phyloP scores from a whole-genome alignment of 148 eudicot genomes.

The Heliosperma pusillum region DNA sequence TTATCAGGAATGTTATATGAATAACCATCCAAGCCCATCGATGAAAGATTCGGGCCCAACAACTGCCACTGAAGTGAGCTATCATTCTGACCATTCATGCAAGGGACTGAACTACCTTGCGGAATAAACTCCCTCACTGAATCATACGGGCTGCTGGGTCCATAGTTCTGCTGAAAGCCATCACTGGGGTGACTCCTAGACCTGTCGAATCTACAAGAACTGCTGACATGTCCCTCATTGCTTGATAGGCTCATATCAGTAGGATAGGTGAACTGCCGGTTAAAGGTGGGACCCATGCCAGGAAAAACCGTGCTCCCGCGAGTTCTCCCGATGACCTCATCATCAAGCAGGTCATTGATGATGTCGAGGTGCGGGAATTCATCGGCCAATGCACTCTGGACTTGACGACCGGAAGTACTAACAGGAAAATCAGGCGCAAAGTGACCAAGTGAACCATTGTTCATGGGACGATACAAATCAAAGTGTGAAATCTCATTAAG shows the following conservation, averaged over 20 bases:
- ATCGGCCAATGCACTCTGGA: conserved; percentile 48
- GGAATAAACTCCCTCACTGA: conserved; percentile 46
- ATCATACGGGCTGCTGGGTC: conserved; percentile 45
- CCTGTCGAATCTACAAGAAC: conserved; percentile 57
- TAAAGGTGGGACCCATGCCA: conserved; percentile 39
- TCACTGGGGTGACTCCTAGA: conserved; percentile 54
- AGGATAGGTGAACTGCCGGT: conserved; percentile 51
- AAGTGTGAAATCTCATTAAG: conserved; percentile 34
- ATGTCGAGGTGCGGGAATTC: conserved; percentile 98
- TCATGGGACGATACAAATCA: conserved; percentile 39
- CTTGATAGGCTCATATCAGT: conserved; percentile 45
- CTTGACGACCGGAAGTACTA: conserved; percentile 55
- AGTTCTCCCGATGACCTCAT: conserved; percentile 48
- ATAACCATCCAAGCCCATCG: conserved; percentile 49
- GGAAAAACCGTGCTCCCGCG: conserved; percentile 32
- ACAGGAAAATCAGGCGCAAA: conserved; percentile 42
- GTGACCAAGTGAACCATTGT: conserved; percentile 34
- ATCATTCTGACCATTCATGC: conserved; percentile 60
- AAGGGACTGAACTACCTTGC: conserved; percentile 43
- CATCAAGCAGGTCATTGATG: conserved; percentile 87
- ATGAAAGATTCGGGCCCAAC: conserved; percentile 46
- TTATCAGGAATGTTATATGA: conserved; percentile 57
- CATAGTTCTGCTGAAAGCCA: conserved; percentile 48
- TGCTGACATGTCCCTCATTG: conserved; percentile 44
- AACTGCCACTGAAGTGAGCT: conserved; percentile 59